phyloP scores from a whole-genome alignment of 495 filamentous ascomycete genomes.

The Collariella sp. region DNA sequence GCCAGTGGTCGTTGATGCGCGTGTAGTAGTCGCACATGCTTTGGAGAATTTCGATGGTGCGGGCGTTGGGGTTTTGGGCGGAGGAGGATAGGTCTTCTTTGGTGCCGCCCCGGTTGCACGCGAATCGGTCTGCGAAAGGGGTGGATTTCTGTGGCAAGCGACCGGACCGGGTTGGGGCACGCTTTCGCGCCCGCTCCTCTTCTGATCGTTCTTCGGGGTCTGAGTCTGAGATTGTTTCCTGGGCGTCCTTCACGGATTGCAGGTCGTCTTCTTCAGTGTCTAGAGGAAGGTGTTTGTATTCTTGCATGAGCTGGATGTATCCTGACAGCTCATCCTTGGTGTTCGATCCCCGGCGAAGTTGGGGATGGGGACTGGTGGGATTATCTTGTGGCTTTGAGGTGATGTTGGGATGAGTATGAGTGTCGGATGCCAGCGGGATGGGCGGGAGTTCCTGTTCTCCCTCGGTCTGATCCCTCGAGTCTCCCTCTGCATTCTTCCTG shows the following conservation, averaged over 20 bases:
- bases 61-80: constrained; percentile 50
- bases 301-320: constrained; percentile 27
- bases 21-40: constrained; percentile 79
- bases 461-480: not conserved
- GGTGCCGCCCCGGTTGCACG: constrained; percentile 37
- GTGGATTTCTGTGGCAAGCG: constrained; percentile 13
- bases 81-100: constrained; percentile 19
- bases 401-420: not conserved
- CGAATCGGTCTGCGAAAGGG: constrained; percentile 34
- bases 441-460: too few species aligned
- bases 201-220: constrained; percentile 17
- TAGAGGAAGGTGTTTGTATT: constrained; percentile 33
- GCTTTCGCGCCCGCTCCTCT: constrained; percentile 20
- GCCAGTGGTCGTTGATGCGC: constrained; percentile 70
- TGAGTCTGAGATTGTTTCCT: constrained; percentile 9
- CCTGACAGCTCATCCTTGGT: constrained; percentile 26
- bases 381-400: not conserved
- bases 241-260: constrained; percentile 13
- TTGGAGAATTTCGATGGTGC: constrained; percentile 71
- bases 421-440: not conserved
- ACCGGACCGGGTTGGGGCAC: not conserved
- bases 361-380: not conserved
- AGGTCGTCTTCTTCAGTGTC: constrained; percentile 30
- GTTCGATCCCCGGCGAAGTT: not conserved
- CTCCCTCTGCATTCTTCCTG: not conserved